Base-by-base conservation (phyloP, 108 stramenopile species). In the Cyclotella choctawhatcheeana region DNA sequence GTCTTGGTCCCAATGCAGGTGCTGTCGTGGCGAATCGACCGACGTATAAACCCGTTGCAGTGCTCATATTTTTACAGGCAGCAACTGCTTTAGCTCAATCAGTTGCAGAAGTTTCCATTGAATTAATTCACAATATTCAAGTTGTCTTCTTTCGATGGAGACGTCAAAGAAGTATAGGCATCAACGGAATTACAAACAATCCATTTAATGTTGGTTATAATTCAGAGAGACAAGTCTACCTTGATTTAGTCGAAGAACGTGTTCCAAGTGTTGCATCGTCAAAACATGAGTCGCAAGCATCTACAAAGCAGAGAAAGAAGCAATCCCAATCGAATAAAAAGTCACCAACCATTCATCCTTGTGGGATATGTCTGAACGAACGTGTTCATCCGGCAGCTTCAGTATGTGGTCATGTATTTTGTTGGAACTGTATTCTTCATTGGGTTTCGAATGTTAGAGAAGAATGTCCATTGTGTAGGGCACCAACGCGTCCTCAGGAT, bases 11-110 rank as follows among this genome's bases (percentile, higher is more conserved):
- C 14, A 52, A 26, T 21, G n/a, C 58, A 13, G 69, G 69, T 14
- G 33, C 35, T n/a, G 43, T 78, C 40, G 54, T 80, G 54, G 74
- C 79, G 20, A 76, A 80, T 80, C 79, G 79, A 29, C 79, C 79
- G 13, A 59, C 74, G 3, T 80, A 80, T 35, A 75, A 70, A 70
- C 74, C 74, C 8, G 61, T 80, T 29, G 79, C 74, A 35, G 69
- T 50, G 3, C 34, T 80, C 7, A 70, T 80, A 43, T 40, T 76
- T 25, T 18, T 80, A 18, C 74, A 80, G 69, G 79, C 79, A 18
- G 10, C 22, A 10, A 56, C 74, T 20, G 60, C 74, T 47, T 27
- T 75, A 29, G 27, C 58, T 13, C 58, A 66, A 53, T 21, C 77
- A 40, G 58, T 58, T 25, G 58, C 50, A n/a, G 69, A 71, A 17